These are phyloP conservation scores for Triangularia verruculosa DNA, from an alignment of 2,329 filamentous ascomycete genomes.

Conservation along the genomic window DNA sequence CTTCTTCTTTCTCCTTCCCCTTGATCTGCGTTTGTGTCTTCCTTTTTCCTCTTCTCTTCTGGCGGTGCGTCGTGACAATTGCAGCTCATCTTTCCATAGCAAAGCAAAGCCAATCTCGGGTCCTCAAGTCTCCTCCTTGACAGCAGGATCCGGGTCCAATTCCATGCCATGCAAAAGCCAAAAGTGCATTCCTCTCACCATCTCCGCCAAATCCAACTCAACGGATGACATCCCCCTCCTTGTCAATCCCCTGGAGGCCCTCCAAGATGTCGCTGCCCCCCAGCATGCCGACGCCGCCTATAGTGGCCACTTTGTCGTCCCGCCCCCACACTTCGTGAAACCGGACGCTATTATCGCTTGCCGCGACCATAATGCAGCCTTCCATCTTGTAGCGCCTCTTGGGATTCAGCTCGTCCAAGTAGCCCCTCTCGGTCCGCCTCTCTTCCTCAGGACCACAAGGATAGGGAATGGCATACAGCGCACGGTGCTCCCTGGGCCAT, in stretches of 20 bases:
- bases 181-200: too few relatives aligned
- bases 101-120: not conserved
- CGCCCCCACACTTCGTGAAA: slow-evolving; percentile 91
- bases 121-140: not conserved
- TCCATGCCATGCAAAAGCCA: not conserved
- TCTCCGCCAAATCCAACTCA: slow-evolving; percentile 39
- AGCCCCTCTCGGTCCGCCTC: slow-evolving; percentile 32
- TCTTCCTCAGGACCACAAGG: slow-evolving; percentile 48
- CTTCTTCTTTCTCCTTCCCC: not conserved
- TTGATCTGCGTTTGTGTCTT: not conserved
- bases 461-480: slow-evolving; percentile 84
- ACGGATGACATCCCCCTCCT: slow-evolving; percentile 68
- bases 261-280: slow-evolving; percentile 86
- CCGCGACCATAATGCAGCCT: slow-evolving; percentile 85
- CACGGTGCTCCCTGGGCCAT: slow-evolving; percentile 75
- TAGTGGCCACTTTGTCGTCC: slow-evolving; percentile 53
- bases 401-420: slow-evolving; percentile 48
- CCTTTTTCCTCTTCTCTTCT: not conserved
- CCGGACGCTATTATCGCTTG: slow-evolving; percentile 87
- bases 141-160: not conserved
- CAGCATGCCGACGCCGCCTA: slow-evolving; percentile 58
- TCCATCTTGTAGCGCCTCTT: slow-evolving; percentile 57
- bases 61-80: too few relatives aligned
- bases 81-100: not conserved
- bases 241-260: slow-evolving; percentile 73